Evolutionary conservation across 352 stramenopile species (phyloP).

Genomic region (Thalassiosira mediterranea): DNA sequence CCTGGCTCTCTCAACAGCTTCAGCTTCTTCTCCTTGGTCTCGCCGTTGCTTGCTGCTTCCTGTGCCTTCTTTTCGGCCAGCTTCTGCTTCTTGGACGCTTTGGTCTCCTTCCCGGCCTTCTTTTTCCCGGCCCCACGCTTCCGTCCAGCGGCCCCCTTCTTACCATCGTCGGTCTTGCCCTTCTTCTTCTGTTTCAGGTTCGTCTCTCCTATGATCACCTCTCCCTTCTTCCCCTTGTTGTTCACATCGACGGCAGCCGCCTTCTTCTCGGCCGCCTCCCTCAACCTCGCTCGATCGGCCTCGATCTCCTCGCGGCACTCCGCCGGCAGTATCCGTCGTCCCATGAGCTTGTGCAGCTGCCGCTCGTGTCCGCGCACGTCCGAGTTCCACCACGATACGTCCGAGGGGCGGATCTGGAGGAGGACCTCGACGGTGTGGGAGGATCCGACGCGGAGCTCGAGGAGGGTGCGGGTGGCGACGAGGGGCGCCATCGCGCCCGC

Average conservation of each 20-base stretch:
- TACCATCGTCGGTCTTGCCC: too few relatives aligned
- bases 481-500: constrained; percentile 44
- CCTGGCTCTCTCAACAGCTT: constrained; percentile 42
- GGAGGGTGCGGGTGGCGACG: constrained; percentile 33
- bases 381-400: constrained; percentile 50
- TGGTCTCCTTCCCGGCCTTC: constrained; percentile 26
- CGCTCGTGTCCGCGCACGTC: constrained; percentile 32
- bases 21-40: constrained; percentile 33
- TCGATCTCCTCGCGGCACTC: constrained; percentile 49
- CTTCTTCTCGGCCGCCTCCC: not conserved
- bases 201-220: constrained; percentile 27
- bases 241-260: not conserved
- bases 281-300: constrained; percentile 13
- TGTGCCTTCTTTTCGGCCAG: constrained; percentile 17
- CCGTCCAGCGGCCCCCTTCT: constrained; percentile 3
- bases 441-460: constrained; percentile 49
- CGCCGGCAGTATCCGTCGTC: constrained; percentile 33
- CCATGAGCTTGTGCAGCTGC: constrained; percentile 54
- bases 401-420: constrained; percentile 37
- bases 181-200: constrained; percentile 45
- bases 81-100: constrained; percentile 34
- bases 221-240: constrained; percentile 24
- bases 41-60: constrained; percentile 9
- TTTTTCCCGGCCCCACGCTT: constrained; percentile 16
- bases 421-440: constrained; percentile 53